These are phyloP conservation scores for Alternaria sp. DNA, from an alignment of 2,329 filamentous ascomycete species.

Conservation along the genomic window DNA sequence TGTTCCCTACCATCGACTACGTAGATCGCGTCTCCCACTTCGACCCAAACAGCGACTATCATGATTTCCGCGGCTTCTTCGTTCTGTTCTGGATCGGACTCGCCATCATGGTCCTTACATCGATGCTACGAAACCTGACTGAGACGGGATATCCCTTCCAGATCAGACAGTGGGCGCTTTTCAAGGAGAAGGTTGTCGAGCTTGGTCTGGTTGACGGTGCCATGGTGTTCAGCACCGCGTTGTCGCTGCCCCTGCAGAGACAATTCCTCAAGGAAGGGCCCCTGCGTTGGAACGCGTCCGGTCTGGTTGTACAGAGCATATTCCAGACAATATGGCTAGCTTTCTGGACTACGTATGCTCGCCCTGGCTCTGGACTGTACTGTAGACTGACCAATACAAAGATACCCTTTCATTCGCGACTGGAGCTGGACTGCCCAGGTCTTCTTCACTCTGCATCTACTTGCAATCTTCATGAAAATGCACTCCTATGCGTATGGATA, in stretches of 20 bases:
- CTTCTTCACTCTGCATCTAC: conserved; percentile 88
- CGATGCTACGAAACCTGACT: conserved; percentile 90
- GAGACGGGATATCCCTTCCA: conserved; percentile 89
- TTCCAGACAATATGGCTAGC: conserved; percentile 81
- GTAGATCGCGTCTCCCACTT: conserved; percentile 92
- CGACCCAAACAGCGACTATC: conserved; percentile 88
- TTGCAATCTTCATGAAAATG: conserved; percentile 98
- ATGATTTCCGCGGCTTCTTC: conserved; percentile 97
- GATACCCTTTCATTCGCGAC: conserved; percentile 80
- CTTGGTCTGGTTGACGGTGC: conserved; percentile 81
- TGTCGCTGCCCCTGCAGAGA: conserved; percentile 77
- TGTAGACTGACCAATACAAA: conserved; percentile 35
- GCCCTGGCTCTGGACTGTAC: neutral
- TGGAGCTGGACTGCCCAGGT: conserved; percentile 99
- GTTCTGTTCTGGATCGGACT: conserved; percentile 97
- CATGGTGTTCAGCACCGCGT: conserved; percentile 80
- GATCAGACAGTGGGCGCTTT: conserved; percentile 85
- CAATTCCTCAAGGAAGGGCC: conserved; percentile 66
- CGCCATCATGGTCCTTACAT: conserved; percentile 95
- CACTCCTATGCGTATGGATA: conserved; percentile 78
- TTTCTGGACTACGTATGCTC: conserved; percentile 74
- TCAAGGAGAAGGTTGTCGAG: conserved; percentile 89
- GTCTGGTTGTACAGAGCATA: conserved; percentile 83
- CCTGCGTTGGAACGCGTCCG: conserved; percentile 77
- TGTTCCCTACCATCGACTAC: conserved; percentile 95